Evolutionary conservation across 352 stramenopile species (phyloP).

Genomic region (Hyaloperonospora arabidopsidis): DNA sequence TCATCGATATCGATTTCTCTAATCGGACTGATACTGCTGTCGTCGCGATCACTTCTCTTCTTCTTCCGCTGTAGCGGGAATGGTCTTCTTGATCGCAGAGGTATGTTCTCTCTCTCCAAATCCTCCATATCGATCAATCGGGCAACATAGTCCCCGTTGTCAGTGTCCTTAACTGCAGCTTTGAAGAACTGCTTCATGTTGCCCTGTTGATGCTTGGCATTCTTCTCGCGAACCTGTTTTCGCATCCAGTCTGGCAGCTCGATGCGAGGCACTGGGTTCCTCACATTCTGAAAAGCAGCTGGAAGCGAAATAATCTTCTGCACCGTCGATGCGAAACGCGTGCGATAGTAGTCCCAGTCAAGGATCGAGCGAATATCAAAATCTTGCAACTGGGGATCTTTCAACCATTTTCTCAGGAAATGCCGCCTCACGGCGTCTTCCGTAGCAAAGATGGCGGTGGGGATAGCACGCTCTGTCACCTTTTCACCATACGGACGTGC

Average conservation of each 20-base stretch:
- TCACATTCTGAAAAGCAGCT: slow-evolving; percentile 94
- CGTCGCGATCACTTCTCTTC: slow-evolving; percentile 12
- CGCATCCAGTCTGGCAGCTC: slow-evolving; percentile 95
- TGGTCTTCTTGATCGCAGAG: slow-evolving; percentile 8
- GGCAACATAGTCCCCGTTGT: slow-evolving; percentile 40
- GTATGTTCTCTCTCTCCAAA: slow-evolving; percentile 28
- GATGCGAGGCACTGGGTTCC: slow-evolving; percentile 95
- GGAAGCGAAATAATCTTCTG: slow-evolving; percentile 99
- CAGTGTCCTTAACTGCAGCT: slow-evolving; percentile 20
- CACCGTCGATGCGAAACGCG: slow-evolving; percentile 83
- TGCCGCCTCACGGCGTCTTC: slow-evolving; percentile 92
- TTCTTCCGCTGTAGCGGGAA: slow-evolving; percentile 13
- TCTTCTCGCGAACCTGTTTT: slow-evolving; percentile 87
- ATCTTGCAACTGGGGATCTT: slow-evolving; percentile 86
- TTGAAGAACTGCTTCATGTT: slow-evolving; percentile 89
- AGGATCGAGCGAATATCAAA: slow-evolving; percentile 92
- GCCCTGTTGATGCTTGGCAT: slow-evolving; percentile 64
- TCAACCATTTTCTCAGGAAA: slow-evolving; percentile 97
- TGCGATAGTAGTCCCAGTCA: slow-evolving; percentile 98
- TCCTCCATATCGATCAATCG: slow-evolving; percentile 72
- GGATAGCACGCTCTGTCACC: slow-evolving; percentile 96
- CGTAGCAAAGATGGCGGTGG: slow-evolving; percentile 96
- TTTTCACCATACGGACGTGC: slow-evolving; percentile 87
- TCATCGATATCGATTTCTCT: slow-evolving; percentile 28
- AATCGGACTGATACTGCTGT: slow-evolving; percentile 11